These are phyloP conservation scores for Cladorrhinum samala DNA, from an alignment of 495 filamentous ascomycete genomes.

Conservation along the genomic window DNA sequence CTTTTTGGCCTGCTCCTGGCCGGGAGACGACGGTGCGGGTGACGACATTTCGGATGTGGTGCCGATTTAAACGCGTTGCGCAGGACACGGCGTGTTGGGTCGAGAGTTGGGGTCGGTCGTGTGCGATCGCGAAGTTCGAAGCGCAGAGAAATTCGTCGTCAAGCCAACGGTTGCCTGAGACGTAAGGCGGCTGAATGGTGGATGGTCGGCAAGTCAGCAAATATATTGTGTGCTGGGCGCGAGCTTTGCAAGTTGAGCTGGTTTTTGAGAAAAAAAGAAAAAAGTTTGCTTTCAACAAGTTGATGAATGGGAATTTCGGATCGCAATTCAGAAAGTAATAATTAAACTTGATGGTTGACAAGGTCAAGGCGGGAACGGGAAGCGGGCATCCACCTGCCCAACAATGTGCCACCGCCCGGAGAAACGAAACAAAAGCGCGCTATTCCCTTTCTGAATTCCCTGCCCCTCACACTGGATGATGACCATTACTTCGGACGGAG, in stretches of 20 bases:
- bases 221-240: too few relatives aligned
- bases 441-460: background rate
- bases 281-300: background rate
- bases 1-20: conserved; percentile 39
- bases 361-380: background rate
- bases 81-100: background rate
- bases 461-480: background rate
- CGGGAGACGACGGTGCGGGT: conserved; percentile 49
- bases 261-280: background rate
- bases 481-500: too few relatives aligned
- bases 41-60: conserved; percentile 47
- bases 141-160: background rate
- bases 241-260: too few relatives aligned
- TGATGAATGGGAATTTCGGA: background rate
- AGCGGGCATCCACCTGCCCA: background rate
- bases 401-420: background rate
- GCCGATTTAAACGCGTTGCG: background rate
- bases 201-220: background rate
- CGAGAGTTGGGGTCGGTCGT: background rate
- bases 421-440: background rate
- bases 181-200: background rate
- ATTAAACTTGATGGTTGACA: background rate
- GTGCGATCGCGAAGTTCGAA: too few relatives aligned
- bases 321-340: too few relatives aligned
- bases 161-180: background rate